A percentile compares a stretch with the other conserved stretches of the same genome.
phyloP scores from a whole-genome alignment of 768 basidiomycete genomes.

The Tremella fuciformis region DNA sequence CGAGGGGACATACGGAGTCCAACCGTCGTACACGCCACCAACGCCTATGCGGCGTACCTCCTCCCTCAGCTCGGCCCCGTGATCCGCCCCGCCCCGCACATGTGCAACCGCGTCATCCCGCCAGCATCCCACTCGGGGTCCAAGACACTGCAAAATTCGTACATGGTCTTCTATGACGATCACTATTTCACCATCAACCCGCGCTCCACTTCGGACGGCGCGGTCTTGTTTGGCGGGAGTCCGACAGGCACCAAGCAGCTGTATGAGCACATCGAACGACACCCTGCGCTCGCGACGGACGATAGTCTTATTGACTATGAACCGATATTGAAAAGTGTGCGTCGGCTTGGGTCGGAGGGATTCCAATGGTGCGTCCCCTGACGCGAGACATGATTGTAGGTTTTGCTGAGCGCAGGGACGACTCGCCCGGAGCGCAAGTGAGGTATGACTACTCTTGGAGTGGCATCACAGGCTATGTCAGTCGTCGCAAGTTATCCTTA shows the following conservation, averaged over 20 bases:
- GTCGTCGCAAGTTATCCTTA: background rate
- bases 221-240: slow-evolving; percentile 26
- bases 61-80: slow-evolving; percentile 49
- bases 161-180: slow-evolving; percentile 18
- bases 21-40: slow-evolving; percentile 78
- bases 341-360: slow-evolving; percentile 29
- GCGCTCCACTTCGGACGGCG: slow-evolving; percentile 18
- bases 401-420: background rate
- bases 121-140: slow-evolving; percentile 36
- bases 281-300: slow-evolving; percentile 17
- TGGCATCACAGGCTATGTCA: slow-evolving; percentile 40
- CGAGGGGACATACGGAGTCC: slow-evolving; percentile 62
- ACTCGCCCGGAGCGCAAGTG: slow-evolving; percentile 9
- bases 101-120: slow-evolving; percentile 56
- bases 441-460: slow-evolving; percentile 36
- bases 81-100: slow-evolving; percentile 23
- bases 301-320: slow-evolving; percentile 31
- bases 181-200: slow-evolving; percentile 30
- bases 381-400: background rate
- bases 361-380: slow-evolving; percentile 41
- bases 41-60: slow-evolving; percentile 72
- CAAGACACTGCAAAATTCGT: slow-evolving; percentile 26
- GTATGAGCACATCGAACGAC: slow-evolving; percentile 21
- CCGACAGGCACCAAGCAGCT: slow-evolving; percentile 22
- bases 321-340: slow-evolving; percentile 41